These are phyloP conservation scores for Solanum hybrid DNA, from an alignment of 305 asterid species.

Conservation along the genomic window DNA sequence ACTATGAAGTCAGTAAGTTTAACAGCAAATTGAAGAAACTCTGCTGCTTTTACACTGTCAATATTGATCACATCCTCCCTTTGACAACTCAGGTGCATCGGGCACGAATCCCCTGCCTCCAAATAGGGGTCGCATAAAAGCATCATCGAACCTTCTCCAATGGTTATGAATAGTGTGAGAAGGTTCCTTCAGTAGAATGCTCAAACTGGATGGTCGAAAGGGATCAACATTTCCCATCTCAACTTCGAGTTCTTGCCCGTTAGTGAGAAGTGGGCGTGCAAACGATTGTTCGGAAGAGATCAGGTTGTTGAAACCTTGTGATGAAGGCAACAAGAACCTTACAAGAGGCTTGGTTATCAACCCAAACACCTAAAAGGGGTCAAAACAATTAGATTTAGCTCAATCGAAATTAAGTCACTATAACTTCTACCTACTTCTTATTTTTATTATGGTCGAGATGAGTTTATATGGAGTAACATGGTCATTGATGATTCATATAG, in stretches of 20 bases:
- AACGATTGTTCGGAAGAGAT: conserved; percentile 19
- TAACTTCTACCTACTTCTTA: neutral
- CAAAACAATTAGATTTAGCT: neutral
- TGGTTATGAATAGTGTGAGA: conserved; percentile 36
- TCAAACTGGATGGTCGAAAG: conserved; percentile 24
- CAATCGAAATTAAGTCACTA: neutral
- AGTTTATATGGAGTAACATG: neutral
- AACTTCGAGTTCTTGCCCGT: neutral
- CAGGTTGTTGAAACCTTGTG: neutral
- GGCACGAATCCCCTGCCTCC: conserved; percentile 19
- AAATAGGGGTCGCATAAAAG: conserved; percentile 48
- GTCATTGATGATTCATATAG: neutral
- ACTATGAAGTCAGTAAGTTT: neutral
- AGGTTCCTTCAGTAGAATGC: conserved; percentile 39
- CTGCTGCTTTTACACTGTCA: neutral
- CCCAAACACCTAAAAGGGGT: conserved; percentile 43
- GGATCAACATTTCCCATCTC: neutral
- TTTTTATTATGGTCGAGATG: neutral
- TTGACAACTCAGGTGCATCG: neutral
- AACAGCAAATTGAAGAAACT: neutral
- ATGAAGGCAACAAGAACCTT: conserved; percentile 32
- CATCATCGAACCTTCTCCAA: conserved; percentile 57
- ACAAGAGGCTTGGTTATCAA: conserved; percentile 52
- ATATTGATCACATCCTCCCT: conserved; percentile 8
- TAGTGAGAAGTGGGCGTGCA: conserved; percentile 28